Evolutionary conservation across 2,329 filamentous ascomycete species (phyloP), one percentile per base, ranked within the genome.

Genomic region (Xylariales sp.): DNA sequence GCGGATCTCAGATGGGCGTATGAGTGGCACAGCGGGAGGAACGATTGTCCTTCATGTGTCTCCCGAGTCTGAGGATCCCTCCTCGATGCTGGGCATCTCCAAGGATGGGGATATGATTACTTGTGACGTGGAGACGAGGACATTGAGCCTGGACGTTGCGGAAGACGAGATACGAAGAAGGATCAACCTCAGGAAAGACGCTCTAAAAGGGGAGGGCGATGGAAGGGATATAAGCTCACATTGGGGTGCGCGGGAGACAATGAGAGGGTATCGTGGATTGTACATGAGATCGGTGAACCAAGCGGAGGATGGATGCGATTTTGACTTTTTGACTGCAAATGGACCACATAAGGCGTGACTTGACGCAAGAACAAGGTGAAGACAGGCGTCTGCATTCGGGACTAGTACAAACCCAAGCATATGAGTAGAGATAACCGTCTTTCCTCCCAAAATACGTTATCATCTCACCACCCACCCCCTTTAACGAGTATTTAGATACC

Each of bases 31-130:
- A 0, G 85, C 80, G 2, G 89, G 94, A 34, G 90, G 90, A 0
- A 96, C 93, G 43, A 91, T 95, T 49, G 87, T 93, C 0, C 80
- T 93, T 5, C 90, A 96, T 52, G 83, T 95, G 5, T 82, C 83
- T 3, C 90, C 90, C 1, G 90, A 96, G 62, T 88, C 88, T 1
- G 88, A 86, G 0, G 63, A 74, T 21, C 86, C 86, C 0, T 80
- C 77, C 9, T 88, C 86, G 0, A 86, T 88, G 1, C 78, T 96
- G 47, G 90, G 86, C 0, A 64, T 94, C 1, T 80, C 95, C 3
- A 63, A 70, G 45, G 78, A 88, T 46, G 89, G 88, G 0, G 90
- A 96, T 61, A 57, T 81, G 18, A 80, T 96, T 35, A 84, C 79
- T 0, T 93, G 91, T 53, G 84, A 90, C 62, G 81, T 85, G 38